Conservation (phyloP, 1,284 basidiomycete species). For the Ustanciosporium gigantosporum region DNA sequence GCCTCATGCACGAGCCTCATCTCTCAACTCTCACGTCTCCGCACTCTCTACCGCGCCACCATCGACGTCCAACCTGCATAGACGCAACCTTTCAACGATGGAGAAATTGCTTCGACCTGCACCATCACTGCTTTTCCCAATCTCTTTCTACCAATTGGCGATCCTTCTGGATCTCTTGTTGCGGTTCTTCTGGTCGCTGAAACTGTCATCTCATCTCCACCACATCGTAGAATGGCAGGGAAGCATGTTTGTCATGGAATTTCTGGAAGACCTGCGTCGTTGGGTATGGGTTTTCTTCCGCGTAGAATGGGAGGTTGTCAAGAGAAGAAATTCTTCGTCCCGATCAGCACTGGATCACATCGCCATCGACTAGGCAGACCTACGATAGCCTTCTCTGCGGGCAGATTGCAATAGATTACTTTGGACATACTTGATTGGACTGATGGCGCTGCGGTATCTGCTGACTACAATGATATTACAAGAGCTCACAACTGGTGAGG, state of each 20-base stretch:
- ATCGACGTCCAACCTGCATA: background rate
- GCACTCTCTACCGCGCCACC: background rate
- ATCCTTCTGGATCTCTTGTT: conserved; percentile 84
- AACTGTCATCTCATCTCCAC: conserved; percentile 85
- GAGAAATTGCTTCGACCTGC: conserved; percentile 14
- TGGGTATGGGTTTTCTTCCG: conserved; percentile 98
- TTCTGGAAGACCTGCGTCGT: conserved; percentile 82
- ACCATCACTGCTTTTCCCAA: conserved; percentile 16
- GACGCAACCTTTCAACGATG: conserved; percentile 11
- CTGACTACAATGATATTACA: too few relatives aligned
- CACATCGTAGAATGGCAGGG: conserved; percentile 78
- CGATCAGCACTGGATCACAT: conserved; percentile 3
- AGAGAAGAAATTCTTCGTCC: conserved; percentile 7
- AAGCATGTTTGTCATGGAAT: conserved; percentile 86
- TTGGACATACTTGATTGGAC: too few relatives aligned
- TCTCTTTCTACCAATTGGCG: conserved; percentile 78
- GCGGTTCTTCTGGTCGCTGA: conserved; percentile 92
- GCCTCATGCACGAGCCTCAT: background rate
- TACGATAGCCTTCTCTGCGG: background rate
- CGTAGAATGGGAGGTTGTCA: conserved; percentile 68
- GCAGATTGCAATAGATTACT: too few relatives aligned
- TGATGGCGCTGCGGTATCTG: too few relatives aligned
- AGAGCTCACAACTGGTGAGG: too few relatives aligned
- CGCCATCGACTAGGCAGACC: conserved; percentile 11
- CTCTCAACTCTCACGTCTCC: background rate